A percentile compares a stretch with the other conserved stretches of the same genome.
Conservation (phyloP, 768 basidiomycete species). For the Tricholoma furcatifolium region DNA sequence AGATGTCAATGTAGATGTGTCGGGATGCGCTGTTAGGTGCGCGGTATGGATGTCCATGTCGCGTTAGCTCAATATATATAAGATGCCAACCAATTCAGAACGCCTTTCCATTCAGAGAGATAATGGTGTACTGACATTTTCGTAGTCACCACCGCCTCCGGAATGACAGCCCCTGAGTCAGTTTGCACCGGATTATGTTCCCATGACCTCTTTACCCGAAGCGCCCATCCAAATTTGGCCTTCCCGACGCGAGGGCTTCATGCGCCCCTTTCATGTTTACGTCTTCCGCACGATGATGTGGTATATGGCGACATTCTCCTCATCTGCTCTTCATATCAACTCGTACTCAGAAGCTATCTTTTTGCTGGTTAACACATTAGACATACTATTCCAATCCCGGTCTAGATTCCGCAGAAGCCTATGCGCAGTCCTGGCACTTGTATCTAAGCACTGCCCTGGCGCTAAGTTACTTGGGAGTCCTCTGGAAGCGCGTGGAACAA, state of each 20-base stretch:
- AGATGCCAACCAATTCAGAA: neutral
- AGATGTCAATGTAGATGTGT: neutral
- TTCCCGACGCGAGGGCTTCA: neutral
- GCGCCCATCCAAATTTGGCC: slow-evolving; percentile 7
- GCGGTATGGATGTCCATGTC: slow-evolving; percentile 1
- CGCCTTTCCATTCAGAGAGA: slow-evolving; percentile 10
- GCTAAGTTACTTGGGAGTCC: neutral
- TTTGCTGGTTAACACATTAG: neutral
- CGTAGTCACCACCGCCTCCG: slow-evolving; percentile 16
- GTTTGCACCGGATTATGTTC: slow-evolving; percentile 8
- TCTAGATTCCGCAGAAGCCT: neutral
- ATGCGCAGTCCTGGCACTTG: neutral
- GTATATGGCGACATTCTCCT: too few relatives aligned
- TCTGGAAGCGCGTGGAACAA: neutral
- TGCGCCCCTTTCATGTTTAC: neutral
- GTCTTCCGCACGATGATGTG: too few relatives aligned
- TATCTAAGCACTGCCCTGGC: neutral
- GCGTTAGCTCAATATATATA: slow-evolving; percentile 7
- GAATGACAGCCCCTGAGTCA: slow-evolving; percentile 15
- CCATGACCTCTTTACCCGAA: slow-evolving; percentile 6
- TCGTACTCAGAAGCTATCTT: neutral
- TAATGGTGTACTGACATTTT: slow-evolving; percentile 7
- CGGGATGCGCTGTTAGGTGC: neutral
- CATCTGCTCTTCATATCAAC: too few relatives aligned
- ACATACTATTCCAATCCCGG: too few relatives aligned